Evolutionary conservation across 768 basidiomycete genomes (phyloP).

Genomic region (Filobasidium wieringae): DNA sequence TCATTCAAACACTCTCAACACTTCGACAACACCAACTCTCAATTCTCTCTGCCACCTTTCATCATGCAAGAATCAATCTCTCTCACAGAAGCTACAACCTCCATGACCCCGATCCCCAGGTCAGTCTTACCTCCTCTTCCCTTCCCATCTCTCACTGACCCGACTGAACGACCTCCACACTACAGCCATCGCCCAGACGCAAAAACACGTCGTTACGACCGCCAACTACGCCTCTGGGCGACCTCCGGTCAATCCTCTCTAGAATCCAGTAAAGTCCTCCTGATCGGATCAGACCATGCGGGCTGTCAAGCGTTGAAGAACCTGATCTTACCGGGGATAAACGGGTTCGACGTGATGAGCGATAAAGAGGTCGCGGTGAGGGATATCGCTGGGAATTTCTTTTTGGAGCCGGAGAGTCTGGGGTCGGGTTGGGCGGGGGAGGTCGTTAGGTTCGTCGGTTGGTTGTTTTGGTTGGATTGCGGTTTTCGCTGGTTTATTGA

Average conservation of each 20-base stretch:
- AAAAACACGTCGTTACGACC: constrained; percentile 85
- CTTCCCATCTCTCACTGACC: neutral
- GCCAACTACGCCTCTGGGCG: constrained; percentile 91
- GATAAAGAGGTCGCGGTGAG: constrained; percentile 49
- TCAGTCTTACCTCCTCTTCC: constrained; percentile 10
- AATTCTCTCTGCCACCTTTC: too few relatives aligned
- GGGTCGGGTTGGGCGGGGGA: constrained; percentile 70
- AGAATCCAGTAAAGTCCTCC: constrained; percentile 68
- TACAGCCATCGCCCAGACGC: constrained; percentile 59
- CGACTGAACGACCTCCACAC: neutral
- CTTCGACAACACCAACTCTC: too few relatives aligned
- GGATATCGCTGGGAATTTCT: constrained; percentile 95
- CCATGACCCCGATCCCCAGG: constrained; percentile 26
- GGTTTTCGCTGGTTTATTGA: too few relatives aligned
- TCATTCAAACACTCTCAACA: too few relatives aligned
- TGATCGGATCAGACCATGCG: constrained; percentile 69
- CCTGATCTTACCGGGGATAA: constrained; percentile 83
- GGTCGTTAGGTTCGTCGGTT: constrained; percentile 50
- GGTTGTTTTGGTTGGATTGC: too few relatives aligned
- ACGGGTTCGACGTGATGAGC: constrained; percentile 89
- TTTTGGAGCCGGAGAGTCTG: constrained; percentile 66
- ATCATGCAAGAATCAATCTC: constrained; percentile 35
- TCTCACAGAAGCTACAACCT: constrained; percentile 24
- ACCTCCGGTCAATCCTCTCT: constrained; percentile 79
- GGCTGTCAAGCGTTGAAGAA: constrained; percentile 88